Evolutionary conservation across 768 basidiomycete genomes (phyloP), one percentile per base, ranked within the genome.

Genomic region (Kwoniella bestiolae): DNA sequence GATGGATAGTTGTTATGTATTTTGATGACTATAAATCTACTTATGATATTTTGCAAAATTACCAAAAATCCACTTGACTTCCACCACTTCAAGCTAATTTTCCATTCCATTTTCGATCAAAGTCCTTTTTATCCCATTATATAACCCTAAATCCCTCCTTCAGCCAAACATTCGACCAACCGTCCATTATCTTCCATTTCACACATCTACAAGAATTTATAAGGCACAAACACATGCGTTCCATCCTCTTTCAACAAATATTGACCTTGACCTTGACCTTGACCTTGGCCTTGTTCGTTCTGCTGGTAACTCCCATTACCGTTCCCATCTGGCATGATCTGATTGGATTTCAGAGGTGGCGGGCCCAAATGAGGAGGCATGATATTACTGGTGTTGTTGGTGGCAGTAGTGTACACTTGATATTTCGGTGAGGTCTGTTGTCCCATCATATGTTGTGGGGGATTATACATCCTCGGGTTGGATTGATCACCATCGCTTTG

Each of bases 161-260:
- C n/a, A n/a, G n/a, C n/a, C n/a, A n/a, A n/a, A n/a, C n/a, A n/a
- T n/a, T n/a, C n/a, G n/a, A n/a, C n/a, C n/a, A 41, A 41, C 5
- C 5, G 38, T 41, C 38, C 38, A 41, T 14, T 11, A 41, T 16
- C 12, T 41, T 41, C 38, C 12, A 41, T 41, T 41, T 14, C 38
- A 41, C 12, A 14, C 12, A 41, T 18, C 28, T 52, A 65, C 63
- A 49, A 50, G 12, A 49, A 25, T 31, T 16, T 26, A 26, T 51
- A 65, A 8, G 56, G 63, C 2, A 65, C 56, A 49, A 56, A 65
- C n/a, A 65, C 46, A 23, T 65, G 63, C 32, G 56, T 41, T 5
- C 63, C 63, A 53, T 65, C 63, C 29, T 50, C 56, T 49, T 59
- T 56, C 23, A 65, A 23, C 6, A 65, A 26, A 52, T 58, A 65